Percentiles rank a stretch among this genome's conserved stretches.
These are phyloP conservation scores for Aspergillus tamarii DNA, from an alignment of 2,329 filamentous ascomycete species.

Conservation along the genomic window DNA sequence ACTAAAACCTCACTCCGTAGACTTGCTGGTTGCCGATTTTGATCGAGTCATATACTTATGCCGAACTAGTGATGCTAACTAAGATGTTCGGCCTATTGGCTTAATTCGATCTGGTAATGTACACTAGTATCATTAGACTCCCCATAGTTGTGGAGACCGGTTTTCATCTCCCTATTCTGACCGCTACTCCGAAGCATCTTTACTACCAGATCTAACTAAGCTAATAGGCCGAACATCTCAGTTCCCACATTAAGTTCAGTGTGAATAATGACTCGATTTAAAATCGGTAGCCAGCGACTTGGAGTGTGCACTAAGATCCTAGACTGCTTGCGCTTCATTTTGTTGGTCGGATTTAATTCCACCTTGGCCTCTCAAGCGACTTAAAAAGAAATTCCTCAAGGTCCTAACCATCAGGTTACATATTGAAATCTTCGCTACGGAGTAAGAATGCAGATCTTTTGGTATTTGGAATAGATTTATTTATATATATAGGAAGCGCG, in stretches of 20 bases:
- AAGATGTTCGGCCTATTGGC: neutral
- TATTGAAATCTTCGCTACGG: no score
- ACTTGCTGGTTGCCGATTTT: neutral
- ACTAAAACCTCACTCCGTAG: neutral
- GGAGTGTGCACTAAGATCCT: no score
- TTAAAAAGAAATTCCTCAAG: no score
- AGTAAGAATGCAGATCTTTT: no score
- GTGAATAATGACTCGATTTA: neutral
- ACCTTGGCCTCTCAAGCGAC: no score
- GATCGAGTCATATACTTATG: neutral
- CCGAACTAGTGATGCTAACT: neutral
- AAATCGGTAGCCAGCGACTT: no score
- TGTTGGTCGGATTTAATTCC: neutral
- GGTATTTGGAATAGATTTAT: no score
- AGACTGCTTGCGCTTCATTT: neutral
- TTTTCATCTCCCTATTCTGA: no score
- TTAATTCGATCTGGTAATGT: neutral
- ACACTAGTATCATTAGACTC: no score
- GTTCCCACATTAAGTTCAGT: neutral
- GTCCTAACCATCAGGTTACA: no score
- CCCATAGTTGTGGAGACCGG: neutral
- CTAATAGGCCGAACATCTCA: neutral
- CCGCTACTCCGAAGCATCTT: no score
- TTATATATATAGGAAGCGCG: no score
- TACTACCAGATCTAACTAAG: neutral